Conservation (phyloP, 176 grass and related monocot species). For the Ananas comosus region DNA sequence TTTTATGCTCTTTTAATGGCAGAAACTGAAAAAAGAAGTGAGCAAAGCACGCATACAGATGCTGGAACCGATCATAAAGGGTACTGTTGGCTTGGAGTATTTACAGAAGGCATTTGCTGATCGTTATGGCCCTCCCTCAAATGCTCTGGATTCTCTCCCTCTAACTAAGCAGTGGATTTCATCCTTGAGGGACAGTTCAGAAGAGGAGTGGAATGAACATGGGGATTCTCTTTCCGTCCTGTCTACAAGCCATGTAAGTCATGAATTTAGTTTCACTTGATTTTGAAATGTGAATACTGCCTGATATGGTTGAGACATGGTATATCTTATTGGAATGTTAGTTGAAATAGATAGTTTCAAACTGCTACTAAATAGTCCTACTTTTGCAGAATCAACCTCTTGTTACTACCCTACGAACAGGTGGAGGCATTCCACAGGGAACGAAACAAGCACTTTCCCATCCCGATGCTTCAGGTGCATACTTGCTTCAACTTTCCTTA, state of each 20-base stretch:
- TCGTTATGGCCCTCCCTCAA: constrained; percentile 43
- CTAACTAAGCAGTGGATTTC: constrained; percentile 47
- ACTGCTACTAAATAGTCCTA: not conserved
- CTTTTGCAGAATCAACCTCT: constrained; percentile 45
- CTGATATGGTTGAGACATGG: not conserved
- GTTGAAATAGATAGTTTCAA: not conserved
- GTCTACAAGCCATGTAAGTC: constrained; percentile 47
- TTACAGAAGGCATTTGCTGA: constrained; percentile 82
- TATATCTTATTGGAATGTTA: not conserved
- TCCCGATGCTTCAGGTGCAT: constrained; percentile 11
- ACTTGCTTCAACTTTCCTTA: not conserved
- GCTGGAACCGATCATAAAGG: constrained; percentile 70
- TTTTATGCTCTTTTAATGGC: constrained; percentile 14
- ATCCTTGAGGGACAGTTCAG: constrained; percentile 17
- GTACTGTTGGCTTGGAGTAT: constrained; percentile 72
- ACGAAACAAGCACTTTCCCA: constrained; percentile 21
- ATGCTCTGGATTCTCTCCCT: constrained; percentile 40
- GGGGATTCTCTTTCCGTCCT: constrained; percentile 32
- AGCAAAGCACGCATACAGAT: constrained; percentile 69
- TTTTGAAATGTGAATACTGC: not conserved
- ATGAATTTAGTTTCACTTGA: constrained; percentile 2
- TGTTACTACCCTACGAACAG: constrained; percentile 55
- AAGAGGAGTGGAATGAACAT: constrained; percentile 71
- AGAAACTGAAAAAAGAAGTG: constrained; percentile 75
- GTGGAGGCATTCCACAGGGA: constrained; percentile 30